Base-by-base conservation (phyloP, 805 yeast species). In the Wickerhamomyces bovis region DNA sequence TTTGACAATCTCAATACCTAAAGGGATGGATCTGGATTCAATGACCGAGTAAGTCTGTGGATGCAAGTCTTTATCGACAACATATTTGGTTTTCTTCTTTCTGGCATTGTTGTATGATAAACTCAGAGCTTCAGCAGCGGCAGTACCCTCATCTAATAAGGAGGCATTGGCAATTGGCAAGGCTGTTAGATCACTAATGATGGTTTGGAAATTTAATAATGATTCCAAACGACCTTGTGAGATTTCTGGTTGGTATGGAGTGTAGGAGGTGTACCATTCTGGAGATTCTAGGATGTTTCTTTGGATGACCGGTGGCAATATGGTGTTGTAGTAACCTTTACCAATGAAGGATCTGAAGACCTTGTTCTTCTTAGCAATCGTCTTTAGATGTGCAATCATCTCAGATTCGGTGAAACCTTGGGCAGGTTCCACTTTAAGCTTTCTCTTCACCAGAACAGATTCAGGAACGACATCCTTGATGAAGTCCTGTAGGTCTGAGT, bases 221-320 rank as follows among this genome's bases (percentile, higher is more conserved):
- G 94, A 81, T 69, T 92, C 96, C 57, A 94, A 75, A 58, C 99
- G 81, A 45, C 99, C 99, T 68, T 94, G 99, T 1, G 97, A 85
- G 48, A 94, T 90, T 66, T 94, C 99, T 1, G 99, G 97, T 70
- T 94, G 99, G 66, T 94, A 94, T 31, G 99, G 99, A 21, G 99
- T 94, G 65, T 94, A 94, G 1, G 97, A 89, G 19, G 99, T 94
- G 73, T 94, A 94, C 99, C 99, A 94, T 63, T 89, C 96, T 6
- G 99, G 99, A 51, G 84, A 80, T 67, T 94, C 99, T 47, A 94
- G 71, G 48, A 94, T 67, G 60, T 94, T 94, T 64, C 99, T 81
- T 71, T 88, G 95, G 56, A 94, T 86, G 31, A 92, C 97, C 2
- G 95, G 85, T 0, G 99, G 99, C 41, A 88, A 71, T 44, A 78